phyloP scores from a whole-genome alignment of 805 yeast species.

The Citeromyces matritensis region DNA sequence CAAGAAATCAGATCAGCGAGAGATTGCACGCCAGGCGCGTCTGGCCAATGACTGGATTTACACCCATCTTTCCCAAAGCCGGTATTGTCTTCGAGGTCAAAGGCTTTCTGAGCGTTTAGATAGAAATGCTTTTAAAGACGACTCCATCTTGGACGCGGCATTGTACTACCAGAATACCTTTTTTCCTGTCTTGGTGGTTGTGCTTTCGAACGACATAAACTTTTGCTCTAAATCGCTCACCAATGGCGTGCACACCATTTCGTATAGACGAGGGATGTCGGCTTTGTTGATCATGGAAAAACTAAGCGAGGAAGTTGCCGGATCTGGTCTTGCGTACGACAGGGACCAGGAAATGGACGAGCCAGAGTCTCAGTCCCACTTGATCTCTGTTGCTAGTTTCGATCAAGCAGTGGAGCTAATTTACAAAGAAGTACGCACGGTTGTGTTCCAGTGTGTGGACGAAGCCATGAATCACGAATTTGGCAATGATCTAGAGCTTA shows the following conservation, averaged over 20 bases:
- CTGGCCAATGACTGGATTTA: slow-evolving; percentile 73
- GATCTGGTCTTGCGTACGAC: background rate
- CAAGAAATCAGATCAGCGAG: slow-evolving; percentile 24
- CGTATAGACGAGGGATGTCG: slow-evolving; percentile 27
- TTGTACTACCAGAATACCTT: slow-evolving; percentile 33
- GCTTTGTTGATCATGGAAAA: slow-evolving; percentile 25
- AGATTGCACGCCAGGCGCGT: slow-evolving; percentile 38
- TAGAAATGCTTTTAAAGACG: slow-evolving; percentile 40
- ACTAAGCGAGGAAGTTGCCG: slow-evolving; percentile 16
- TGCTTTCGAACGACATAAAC: slow-evolving; percentile 74
- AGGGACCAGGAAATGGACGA: background rate
- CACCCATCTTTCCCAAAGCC: slow-evolving; percentile 32
- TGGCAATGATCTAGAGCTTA: slow-evolving; percentile 37
- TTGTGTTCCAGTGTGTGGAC: slow-evolving; percentile 31
- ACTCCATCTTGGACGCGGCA: slow-evolving; percentile 78
- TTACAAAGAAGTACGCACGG: slow-evolving; percentile 21
- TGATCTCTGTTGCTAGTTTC: slow-evolving; percentile 4
- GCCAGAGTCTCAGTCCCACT: background rate
- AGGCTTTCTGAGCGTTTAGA: slow-evolving; percentile 37
- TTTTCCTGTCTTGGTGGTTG: slow-evolving; percentile 27
- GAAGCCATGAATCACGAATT: slow-evolving; percentile 35
- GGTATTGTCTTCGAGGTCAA: slow-evolving; percentile 50
- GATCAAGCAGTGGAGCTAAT: slow-evolving; percentile 12
- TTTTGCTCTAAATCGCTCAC: slow-evolving; percentile 65
- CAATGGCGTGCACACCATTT: slow-evolving; percentile 51